Percentiles rank a stretch among this genome's conserved stretches.
Evolutionary conservation across 2,329 filamentous ascomycete genomes (phyloP).

Genomic region (Didymella exigua): DNA sequence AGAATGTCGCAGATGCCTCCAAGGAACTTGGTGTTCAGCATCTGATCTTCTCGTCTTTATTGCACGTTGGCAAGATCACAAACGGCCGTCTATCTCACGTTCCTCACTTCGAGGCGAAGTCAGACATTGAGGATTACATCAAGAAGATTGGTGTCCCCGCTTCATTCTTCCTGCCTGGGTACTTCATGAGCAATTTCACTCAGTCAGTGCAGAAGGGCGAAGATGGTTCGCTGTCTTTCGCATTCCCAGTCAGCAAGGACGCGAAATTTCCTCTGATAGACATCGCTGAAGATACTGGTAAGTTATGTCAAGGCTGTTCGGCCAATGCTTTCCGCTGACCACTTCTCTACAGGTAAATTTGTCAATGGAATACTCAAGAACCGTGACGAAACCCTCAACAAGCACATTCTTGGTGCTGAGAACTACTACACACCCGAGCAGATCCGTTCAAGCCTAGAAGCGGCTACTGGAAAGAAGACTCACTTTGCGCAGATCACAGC

Average conservation of each 20-base stretch:
- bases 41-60: conserved; percentile 30
- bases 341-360: conserved; percentile 38
- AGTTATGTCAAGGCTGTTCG: conserved; percentile 29
- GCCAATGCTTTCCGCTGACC: neutral
- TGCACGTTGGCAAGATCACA: conserved; percentile 25
- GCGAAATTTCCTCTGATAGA: conserved; percentile 52
- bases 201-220: conserved; percentile 16
- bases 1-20: conserved; percentile 26
- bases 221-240: conserved; percentile 27
- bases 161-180: conserved; percentile 59
- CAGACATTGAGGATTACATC: conserved; percentile 60
- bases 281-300: conserved; percentile 51
- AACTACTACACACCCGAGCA: conserved; percentile 34
- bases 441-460: conserved; percentile 46
- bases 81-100: conserved; percentile 46
- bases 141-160: conserved; percentile 42
- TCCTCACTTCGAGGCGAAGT: conserved; percentile 63
- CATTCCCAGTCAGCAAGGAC: conserved; percentile 11
- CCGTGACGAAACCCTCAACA: conserved; percentile 43
- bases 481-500: conserved; percentile 11
- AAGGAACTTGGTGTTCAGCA: conserved; percentile 24
- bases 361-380: conserved; percentile 22
- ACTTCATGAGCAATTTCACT: conserved; percentile 60
- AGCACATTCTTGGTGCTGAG: conserved; percentile 52
- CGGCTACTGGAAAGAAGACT: conserved; percentile 26